phyloP scores from a whole-genome alignment of 2,329 filamentous ascomycete genomes.

The Grosmannia penicillata region DNA sequence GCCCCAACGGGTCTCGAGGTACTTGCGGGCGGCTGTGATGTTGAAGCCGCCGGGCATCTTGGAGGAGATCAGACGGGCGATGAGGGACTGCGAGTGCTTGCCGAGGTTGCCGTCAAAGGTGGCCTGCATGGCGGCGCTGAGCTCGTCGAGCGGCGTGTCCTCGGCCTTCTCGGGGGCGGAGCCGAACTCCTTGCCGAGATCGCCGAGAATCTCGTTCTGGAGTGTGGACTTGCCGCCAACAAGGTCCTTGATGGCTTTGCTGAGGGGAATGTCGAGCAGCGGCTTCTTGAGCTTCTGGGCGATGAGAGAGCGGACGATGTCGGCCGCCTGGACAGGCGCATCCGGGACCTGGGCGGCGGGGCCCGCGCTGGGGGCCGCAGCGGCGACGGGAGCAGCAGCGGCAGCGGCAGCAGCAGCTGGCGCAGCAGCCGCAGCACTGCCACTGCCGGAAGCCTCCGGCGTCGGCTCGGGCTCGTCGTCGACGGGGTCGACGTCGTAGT shows the following conservation, averaged over 20 bases:
- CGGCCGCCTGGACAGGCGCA: constrained; percentile 72
- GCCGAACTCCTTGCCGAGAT: constrained; percentile 95
- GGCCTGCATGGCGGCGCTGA: constrained; percentile 87
- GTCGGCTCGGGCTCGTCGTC: constrained; percentile 68
- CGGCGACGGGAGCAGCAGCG: constrained; percentile 37
- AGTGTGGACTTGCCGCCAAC: constrained; percentile 99
- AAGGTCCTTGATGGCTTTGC: constrained; percentile 96
- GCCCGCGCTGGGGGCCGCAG: constrained; percentile 58
- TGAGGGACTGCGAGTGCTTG: constrained; percentile 86
- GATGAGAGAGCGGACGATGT: constrained; percentile 77
- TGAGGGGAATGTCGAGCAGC: constrained; percentile 72
- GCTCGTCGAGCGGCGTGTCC: constrained; percentile 89
- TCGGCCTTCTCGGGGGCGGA: constrained; percentile 97
- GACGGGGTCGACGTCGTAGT: constrained; percentile 93
- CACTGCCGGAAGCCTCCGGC: constrained; percentile 18
- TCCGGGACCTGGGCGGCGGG: constrained; percentile 80
- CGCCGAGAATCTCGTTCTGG: constrained; percentile 96
- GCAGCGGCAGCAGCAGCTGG: constrained; percentile 38
- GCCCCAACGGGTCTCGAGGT: constrained; percentile 88
- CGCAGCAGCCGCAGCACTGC: constrained; percentile 38
- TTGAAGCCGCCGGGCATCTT: constrained; percentile 99
- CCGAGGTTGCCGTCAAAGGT: constrained; percentile 98
- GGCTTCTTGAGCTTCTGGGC: constrained; percentile 98
- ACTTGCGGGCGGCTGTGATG: constrained; percentile 89
- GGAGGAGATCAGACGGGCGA: constrained; percentile 89